Evolutionary conservation across 441 rosid genomes (phyloP), one percentile per base, ranked within the genome.

Genomic region (Syzygium syzygioides): DNA sequence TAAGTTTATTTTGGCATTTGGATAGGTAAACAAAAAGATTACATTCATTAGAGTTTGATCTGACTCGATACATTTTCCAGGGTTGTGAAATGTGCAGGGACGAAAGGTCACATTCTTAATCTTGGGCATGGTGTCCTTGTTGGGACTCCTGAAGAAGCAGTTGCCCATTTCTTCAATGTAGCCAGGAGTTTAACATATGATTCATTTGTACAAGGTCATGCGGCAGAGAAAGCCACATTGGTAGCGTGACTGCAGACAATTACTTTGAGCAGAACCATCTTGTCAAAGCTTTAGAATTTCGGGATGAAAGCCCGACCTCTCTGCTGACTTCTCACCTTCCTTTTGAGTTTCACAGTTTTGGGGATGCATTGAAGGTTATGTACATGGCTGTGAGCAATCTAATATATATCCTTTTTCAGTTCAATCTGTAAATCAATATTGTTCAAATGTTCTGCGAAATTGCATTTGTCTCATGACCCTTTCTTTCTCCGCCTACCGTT

Each of bases 131-230:
- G 99, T 64, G 98, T 96, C 89, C 96, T 96, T 64, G 99, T 98
- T 66, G 99, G 99, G 90, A 96, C 99, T 32, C 99, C 98, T 55
- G 99, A 96, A 92, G 99, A 94, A 91, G 99, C 99, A 32, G 99
- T 98, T 80, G 94, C 95, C 79, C 99, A 96, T 93, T 97, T 98
- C 93, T 98, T 98, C 89, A 97, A 95, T 30, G 97, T 96, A 45
- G 92, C 94, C 9, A 94, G 94, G 93, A 93, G 96, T 95, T 87
- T 96, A 92, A 92, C 93, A 54, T 94, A 93, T 87, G 89, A 92
- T 88, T 85, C 92, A 30, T 62, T 91, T 71, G 86, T 90, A 56
- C 93, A 92, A 89, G 92, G 91, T 93, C 92, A 86, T 87, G 92
- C 71, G 53, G 89, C 92, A 86, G 95, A 90, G 88, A 95, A 94